Evolutionary conservation across 805 yeast genomes (phyloP), one percentile per base, ranked within the genome.

Genomic region (Candida germanica): DNA sequence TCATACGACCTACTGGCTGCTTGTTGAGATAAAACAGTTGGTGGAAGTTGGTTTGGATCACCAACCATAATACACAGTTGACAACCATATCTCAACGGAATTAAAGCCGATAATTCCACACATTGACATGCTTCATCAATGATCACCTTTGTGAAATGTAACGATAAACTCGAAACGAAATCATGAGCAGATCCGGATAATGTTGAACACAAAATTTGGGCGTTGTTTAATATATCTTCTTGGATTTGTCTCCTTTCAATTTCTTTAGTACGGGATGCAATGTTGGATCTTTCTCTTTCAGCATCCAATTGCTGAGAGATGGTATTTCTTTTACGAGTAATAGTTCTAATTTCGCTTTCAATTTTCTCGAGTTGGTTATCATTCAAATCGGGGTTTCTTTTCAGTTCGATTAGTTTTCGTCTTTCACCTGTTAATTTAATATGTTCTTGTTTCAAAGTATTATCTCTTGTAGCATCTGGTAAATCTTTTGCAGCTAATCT

Each of bases 121-220:
- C 95, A 84, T 59, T 91, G 98, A 48, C 97, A 94, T 2, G 98
- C 98, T 59, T 91, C 98, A 65, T 91, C 98, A 42, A 91, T 82
- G 33, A 91, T 81, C 2, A 93, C 97, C 3, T 95, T 87, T 32
- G 85, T 95, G 55, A 93, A 91, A 28, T 76, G 75, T 51, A 87
- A 73, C 7, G 87, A 79, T 53, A 91, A 63, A 28, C 79, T 72
- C 0, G 87, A 79, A 26, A 91, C 69, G 41, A 87, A 77, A 44
- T 86, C 93, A 63, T 88, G 96, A 0, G 98, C 96, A 3, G 96
- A 79, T 19, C 97, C 98, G 0, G 97, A 89, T 22, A 91, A 66
- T 0, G 98, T 91, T 0, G 97, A 73, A 53, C 98, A 93, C 12
- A 91, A 84, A 30, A 93, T 79, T 43, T 89, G 87, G 11, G 96